A percentile compares a stretch with the other conserved stretches of the same genome.
phyloP scores from a whole-genome alignment of 768 basidiomycete species.

The Naematelia encephala region DNA sequence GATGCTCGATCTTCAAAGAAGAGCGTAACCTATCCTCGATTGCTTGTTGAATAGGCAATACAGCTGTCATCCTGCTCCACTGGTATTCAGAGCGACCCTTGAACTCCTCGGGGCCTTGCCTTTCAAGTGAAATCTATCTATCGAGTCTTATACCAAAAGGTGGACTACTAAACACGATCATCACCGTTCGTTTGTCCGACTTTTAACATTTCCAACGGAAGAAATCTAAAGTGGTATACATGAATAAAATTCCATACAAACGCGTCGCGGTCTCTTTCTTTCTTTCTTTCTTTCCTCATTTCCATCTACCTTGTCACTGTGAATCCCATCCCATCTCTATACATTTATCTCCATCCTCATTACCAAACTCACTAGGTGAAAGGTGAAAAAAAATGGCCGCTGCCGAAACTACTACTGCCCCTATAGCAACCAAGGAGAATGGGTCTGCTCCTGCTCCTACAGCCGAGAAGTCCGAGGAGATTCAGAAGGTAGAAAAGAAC shows the following conservation, averaged over 20 bases:
- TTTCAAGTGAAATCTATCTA: no score
- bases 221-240: no score
- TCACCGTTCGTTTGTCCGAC: no score
- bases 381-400: conserved; percentile 7
- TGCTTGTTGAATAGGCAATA: conserved; percentile 11
- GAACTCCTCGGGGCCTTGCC: no score
- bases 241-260: not conserved
- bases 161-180: no score
- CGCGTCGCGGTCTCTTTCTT: not conserved
- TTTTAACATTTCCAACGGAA: no score
- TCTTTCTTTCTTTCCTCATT: not conserved
- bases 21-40: conserved; percentile 37
- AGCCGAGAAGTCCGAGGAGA: conserved; percentile 15
- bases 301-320: not conserved
- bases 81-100: no score
- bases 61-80: not conserved
- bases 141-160: no score
- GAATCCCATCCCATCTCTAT: not conserved
- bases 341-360: not conserved
- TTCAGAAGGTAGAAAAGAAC: conserved; percentile 1
- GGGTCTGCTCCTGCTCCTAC: conserved; percentile 7
- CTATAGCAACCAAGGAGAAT: not conserved
- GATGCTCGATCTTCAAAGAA: conserved; percentile 27
- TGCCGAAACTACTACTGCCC: conserved; percentile 5
- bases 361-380: not conserved